phyloP scores from a whole-genome alignment of 2,329 filamentous ascomycete species.

The Colletotrichum agaves region DNA sequence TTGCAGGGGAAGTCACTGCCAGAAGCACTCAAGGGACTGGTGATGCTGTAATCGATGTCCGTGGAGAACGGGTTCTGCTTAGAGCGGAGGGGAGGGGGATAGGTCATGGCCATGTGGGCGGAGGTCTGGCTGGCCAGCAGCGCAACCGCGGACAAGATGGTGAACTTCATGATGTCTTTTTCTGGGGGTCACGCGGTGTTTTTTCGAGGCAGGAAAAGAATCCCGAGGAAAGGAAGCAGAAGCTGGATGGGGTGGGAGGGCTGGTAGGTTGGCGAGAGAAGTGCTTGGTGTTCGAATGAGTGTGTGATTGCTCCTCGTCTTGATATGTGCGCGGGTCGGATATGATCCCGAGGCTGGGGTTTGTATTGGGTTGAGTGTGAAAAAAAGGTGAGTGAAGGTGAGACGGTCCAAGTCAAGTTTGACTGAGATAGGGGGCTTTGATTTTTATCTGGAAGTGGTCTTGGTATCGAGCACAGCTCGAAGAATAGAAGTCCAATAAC shows the following conservation, averaged over 20 bases:
- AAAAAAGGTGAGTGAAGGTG: conserved; percentile 31
- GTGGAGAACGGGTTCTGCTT: conserved; percentile 60
- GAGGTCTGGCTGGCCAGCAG: conserved; percentile 54
- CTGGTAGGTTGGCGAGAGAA: background rate
- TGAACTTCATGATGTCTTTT: conserved; percentile 51
- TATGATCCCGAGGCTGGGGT: conserved; percentile 8
- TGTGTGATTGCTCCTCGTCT: conserved; percentile 31
- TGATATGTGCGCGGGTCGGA: conserved; percentile 2
- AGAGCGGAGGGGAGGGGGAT: conserved; percentile 63
- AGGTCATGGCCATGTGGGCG: conserved; percentile 68
- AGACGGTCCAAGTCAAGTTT: conserved; percentile 30
- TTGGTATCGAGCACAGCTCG: conserved; percentile 22
- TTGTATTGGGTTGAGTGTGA: conserved; percentile 2
- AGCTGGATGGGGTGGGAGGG: conserved; percentile 10
- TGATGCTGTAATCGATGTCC: conserved; percentile 76
- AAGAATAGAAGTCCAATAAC: conserved; percentile 22
- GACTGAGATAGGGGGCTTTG: conserved; percentile 27
- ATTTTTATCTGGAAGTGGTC: conserved; percentile 25
- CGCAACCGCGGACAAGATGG: conserved; percentile 44
- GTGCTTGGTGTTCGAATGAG: conserved; percentile 15
- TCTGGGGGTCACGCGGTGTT: conserved; percentile 13
- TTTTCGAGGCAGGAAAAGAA: conserved; percentile 30
- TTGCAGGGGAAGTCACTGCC: conserved; percentile 83
- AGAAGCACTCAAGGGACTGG: conserved; percentile 68
- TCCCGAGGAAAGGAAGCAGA: background rate